Evolutionary conservation across 306 rosid species (phyloP), one percentile per base, ranked within the genome.

Genomic region (Luffa acutangula): DNA sequence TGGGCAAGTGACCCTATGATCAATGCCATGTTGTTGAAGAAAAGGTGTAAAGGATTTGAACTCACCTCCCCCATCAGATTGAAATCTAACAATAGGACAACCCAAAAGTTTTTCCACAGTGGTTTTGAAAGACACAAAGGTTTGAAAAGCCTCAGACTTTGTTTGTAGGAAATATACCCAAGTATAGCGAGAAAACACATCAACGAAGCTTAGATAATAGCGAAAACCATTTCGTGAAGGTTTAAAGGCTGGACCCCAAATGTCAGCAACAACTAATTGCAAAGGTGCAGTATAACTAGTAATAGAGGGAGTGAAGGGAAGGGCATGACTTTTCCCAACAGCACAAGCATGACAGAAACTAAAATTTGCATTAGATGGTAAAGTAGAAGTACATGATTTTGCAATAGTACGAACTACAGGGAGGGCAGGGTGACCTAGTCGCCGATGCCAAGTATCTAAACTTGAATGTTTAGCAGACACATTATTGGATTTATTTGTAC

Each of bases 321-420:
- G 2, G 2, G 4, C 4, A 18, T 54, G 59, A 13, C 9, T 0
- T 5, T 54, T 54, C 0, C 7, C 59, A 54, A 54, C 6, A 0
- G 25, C 20, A 18, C 58, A 52, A 17, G 20, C 20, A 4, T 52
- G 20, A 15, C 58, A 52, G 2, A 52, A 5, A 4, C 7, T 0
- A 0, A 11, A 15, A 10, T 52, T 52, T 0, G 14, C 15, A 52
- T 52, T 52, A 17, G n/a, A 52, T 10, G 1, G 0, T 0, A 0
- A 3, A 52, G 58, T 2, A 52, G 15, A 5, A 15, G 4, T 52
- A 52, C 58, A 52, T 3, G 18, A 2, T 3, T 52, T 52, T 0
- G 15, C 4, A 14, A 52, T 1, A 0, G 6, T 0, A 2, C 0
- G 6, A 4, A 17, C 58, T n/a, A n/a, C n/a, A n/a, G n/a, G n/a